Conservation (phyloP, 2,329 filamentous ascomycete genomes). For the Neonectria faginata region DNA sequence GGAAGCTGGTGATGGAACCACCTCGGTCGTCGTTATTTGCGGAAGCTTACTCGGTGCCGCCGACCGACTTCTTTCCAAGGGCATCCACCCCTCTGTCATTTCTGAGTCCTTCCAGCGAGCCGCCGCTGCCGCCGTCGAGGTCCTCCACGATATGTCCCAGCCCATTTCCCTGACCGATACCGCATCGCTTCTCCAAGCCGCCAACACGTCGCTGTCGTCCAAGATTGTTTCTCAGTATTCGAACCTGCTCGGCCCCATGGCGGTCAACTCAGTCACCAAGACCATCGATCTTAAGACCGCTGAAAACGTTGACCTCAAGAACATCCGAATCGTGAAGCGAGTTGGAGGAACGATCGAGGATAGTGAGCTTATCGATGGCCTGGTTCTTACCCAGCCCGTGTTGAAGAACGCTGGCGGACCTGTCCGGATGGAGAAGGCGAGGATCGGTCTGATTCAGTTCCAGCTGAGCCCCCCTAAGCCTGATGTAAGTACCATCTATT, state of each 20-base stretch:
- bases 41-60: conserved; percentile 94
- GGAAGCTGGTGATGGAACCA: conserved; percentile 97
- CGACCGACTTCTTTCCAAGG: conserved; percentile 89
- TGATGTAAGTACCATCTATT: conserved; percentile 71
- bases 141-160: conserved; percentile 95
- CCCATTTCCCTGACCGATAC: conserved; percentile 91
- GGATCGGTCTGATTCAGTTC: conserved; percentile 97
- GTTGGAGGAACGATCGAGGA: conserved; percentile 98
- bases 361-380: conserved; percentile 94
- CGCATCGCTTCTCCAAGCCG: conserved; percentile 91
- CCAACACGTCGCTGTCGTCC: conserved; percentile 95
- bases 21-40: conserved; percentile 97
- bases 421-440: conserved; percentile 94
- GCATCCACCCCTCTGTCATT: conserved; percentile 97
- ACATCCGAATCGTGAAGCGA: conserved; percentile 98
- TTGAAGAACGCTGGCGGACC: conserved; percentile 95
- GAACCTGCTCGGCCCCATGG: conserved; percentile 95
- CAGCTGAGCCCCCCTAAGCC: conserved; percentile 98
- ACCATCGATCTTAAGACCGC: conserved; percentile 96
- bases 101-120: conserved; percentile 98
- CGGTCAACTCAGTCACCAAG: conserved; percentile 94
- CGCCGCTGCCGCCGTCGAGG: conserved; percentile 86
- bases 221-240: conserved; percentile 99
- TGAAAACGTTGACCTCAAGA: conserved; percentile 95
- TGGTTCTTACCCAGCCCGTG: conserved; percentile 92